A percentile compares a stretch with the other conserved stretches of the same genome.
Conservation (phyloP, 2,329 filamentous ascomycete species). For the Alternaria sp. region DNA sequence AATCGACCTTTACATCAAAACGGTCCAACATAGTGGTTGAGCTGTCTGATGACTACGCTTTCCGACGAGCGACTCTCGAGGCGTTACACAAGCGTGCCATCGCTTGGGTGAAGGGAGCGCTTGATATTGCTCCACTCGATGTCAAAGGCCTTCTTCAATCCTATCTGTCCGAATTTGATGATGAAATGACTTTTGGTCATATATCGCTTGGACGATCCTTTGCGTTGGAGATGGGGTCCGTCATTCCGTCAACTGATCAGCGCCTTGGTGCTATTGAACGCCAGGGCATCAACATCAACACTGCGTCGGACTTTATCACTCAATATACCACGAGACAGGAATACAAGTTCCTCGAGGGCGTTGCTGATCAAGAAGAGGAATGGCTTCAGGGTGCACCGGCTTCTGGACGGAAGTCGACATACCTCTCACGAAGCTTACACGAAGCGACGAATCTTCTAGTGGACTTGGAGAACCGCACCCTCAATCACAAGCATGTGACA, state of each 20-base stretch:
- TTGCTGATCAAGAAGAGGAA: slow-evolving; percentile 69
- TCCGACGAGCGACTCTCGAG: slow-evolving; percentile 80
- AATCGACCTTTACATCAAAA: slow-evolving; percentile 77
- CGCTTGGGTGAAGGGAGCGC: slow-evolving; percentile 78
- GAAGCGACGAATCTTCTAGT: slow-evolving; percentile 67
- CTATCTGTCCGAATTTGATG: slow-evolving; percentile 92
- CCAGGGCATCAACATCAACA: slow-evolving; percentile 79
- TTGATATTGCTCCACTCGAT: slow-evolving; percentile 87
- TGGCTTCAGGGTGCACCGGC: slow-evolving; percentile 63
- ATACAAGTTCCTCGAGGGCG: slow-evolving; percentile 83
- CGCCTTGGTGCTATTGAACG: slow-evolving; percentile 80
- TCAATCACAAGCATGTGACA: slow-evolving; percentile 71
- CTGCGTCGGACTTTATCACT: slow-evolving; percentile 92
- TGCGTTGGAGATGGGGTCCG: slow-evolving; percentile 87
- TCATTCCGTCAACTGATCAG: slow-evolving; percentile 85
- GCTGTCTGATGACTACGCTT: slow-evolving; percentile 89
- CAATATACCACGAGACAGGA: slow-evolving; percentile 97
- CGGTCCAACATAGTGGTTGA: slow-evolving; percentile 82
- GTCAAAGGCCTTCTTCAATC: slow-evolving; percentile 95
- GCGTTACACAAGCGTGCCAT: slow-evolving; percentile 78
- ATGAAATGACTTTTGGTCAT: slow-evolving; percentile 89
- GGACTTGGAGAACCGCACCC: slow-evolving; percentile 74
- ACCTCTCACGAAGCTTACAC: slow-evolving; percentile 53
- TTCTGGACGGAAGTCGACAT: slow-evolving; percentile 19
- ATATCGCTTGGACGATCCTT: slow-evolving; percentile 93